Percentiles rank a stretch among this genome's conserved stretches.
These are phyloP conservation scores for Flaveria bidentis DNA, from an alignment of 129 eudicot genomes.

Conservation along the genomic window DNA sequence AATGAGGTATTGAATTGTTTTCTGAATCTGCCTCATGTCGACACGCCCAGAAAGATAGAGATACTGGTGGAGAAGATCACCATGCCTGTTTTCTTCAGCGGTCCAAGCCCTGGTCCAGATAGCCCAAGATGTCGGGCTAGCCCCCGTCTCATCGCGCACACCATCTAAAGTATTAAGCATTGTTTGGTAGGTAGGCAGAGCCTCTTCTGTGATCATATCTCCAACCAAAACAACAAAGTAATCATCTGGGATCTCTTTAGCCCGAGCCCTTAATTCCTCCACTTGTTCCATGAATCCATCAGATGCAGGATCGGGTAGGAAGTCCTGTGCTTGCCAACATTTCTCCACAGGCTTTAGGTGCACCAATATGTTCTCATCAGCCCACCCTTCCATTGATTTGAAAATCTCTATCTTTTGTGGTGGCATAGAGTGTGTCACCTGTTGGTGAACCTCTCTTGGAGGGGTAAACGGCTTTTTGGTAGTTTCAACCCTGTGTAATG, in stretches of 20 bases:
- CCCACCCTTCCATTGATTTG: slow-evolving; percentile 77
- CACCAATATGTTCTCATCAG: slow-evolving; percentile 59
- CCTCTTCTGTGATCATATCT: slow-evolving; percentile 95
- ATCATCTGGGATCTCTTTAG: slow-evolving; percentile 89
- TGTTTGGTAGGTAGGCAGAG: slow-evolving; percentile 89
- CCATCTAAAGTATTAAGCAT: slow-evolving; percentile 94
- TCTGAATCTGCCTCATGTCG: slow-evolving; percentile 81
- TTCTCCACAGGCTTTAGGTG: slow-evolving; percentile 83
- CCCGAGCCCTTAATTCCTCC: slow-evolving; percentile 66
- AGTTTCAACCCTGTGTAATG: slow-evolving; percentile 52
- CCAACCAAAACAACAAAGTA: slow-evolving; percentile 81
- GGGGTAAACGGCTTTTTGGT: slow-evolving; percentile 65
- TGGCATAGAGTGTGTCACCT: slow-evolving; percentile 86
- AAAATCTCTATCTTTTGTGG: slow-evolving; percentile 83
- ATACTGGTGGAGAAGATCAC: slow-evolving; percentile 85
- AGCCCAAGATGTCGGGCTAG: slow-evolving; percentile 87
- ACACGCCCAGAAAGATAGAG: slow-evolving; percentile 82
- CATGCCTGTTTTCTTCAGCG: slow-evolving; percentile 97
- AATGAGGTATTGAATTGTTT: slow-evolving; percentile 83
- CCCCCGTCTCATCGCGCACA: slow-evolving; percentile 90
- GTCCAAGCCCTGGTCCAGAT: slow-evolving; percentile 97
- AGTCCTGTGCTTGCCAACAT: slow-evolving; percentile 93
- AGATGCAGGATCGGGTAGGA: slow-evolving; percentile 80
- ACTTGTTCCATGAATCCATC: slow-evolving; percentile 82
- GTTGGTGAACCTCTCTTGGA: slow-evolving; percentile 78